phyloP scores from a whole-genome alignment of 179 eudicot genomes.

The Sideroxylon spinosum region DNA sequence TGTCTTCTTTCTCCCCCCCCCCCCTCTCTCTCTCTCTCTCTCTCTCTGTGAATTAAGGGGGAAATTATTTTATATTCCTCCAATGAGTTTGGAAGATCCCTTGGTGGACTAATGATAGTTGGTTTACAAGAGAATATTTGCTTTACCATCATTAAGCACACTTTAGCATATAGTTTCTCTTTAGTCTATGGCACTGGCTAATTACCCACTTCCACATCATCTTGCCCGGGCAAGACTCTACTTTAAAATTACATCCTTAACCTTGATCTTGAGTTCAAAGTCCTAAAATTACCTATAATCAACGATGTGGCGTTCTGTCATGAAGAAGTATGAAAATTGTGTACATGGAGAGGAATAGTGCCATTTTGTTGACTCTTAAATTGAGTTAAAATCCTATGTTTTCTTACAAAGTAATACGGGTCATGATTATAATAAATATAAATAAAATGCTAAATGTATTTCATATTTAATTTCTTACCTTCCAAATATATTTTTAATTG shows the following conservation, averaged over 20 bases:
- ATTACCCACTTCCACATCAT: not conserved
- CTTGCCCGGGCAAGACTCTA: not conserved
- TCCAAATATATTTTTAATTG: too few species aligned
- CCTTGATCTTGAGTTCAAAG: not conserved
- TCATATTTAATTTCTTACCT: too few species aligned
- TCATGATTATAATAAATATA: too few species aligned
- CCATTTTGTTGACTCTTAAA: too few species aligned
- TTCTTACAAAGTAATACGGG: too few species aligned
- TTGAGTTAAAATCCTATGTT: too few species aligned
- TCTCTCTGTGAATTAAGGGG: conserved; percentile 6
- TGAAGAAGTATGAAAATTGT: too few species aligned
- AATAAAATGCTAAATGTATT: too few species aligned
- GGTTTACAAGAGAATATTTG: conserved; percentile 9
- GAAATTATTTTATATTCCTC: conserved; percentile 21
- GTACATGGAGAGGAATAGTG: too few species aligned
- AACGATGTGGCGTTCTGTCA: too few species aligned
- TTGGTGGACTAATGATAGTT: conserved; percentile 19
- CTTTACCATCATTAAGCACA: conserved; percentile 7
- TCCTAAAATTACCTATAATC: not conserved
- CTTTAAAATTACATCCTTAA: not conserved
- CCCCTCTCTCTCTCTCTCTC: not conserved
- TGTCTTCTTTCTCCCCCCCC: conserved; percentile 3
- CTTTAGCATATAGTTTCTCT: not conserved
- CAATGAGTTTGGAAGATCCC: conserved; percentile 42
- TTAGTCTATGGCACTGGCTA: not conserved